Base-by-base conservation (phyloP, 345 rosid species). In the Sapria himalayana region DNA sequence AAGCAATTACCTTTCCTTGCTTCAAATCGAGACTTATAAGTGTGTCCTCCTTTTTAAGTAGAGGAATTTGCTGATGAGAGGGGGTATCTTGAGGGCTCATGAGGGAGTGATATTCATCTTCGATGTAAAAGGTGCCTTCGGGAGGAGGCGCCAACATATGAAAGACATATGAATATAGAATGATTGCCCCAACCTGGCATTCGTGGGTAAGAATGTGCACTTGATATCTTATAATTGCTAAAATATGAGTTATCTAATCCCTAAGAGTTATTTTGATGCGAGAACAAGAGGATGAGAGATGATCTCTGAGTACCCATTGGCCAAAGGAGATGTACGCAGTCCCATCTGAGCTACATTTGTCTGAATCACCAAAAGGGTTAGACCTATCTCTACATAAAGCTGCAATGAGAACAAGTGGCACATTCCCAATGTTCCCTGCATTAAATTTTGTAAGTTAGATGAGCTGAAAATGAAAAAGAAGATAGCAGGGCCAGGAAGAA, bases 301-400 rank as follows among this genome's bases (percentile, higher is more conserved):
- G 31, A 8, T 14, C 7, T 14, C 42, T 48, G 57, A 63, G 24
- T 62, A 82, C 98, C 99, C 96, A 91, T 57, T 91, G 99, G 39
- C 99, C 99, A 56, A 84, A 91, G 8, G 99, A 80, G 60, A 91
- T 91, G 65, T 91, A 91, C 14, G 94, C 96, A 41, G 89, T 84
- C 59, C 93, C 93, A 55, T 84, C 76, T 31, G 69, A 64, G 70
- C 67, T 73, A 49, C 99, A 91, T 50, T 49, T 74, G 1, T 74
- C 72, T 7, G 76, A 54, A 59, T 84, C 82, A 17, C 92, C 99
- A 58, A 91, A 91, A 32, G 99, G 99, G 48, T 80, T 91, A 49
- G 65, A 54, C 22, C 58, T 13, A 52, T 78, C 99, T 59, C 93
- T 71, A 50, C 99, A 91, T 20, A 91, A 53, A 50, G 99, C 96